These are phyloP conservation scores for Citrus reticulata DNA, from an alignment of 345 rosid genomes.

Conservation along the genomic window DNA sequence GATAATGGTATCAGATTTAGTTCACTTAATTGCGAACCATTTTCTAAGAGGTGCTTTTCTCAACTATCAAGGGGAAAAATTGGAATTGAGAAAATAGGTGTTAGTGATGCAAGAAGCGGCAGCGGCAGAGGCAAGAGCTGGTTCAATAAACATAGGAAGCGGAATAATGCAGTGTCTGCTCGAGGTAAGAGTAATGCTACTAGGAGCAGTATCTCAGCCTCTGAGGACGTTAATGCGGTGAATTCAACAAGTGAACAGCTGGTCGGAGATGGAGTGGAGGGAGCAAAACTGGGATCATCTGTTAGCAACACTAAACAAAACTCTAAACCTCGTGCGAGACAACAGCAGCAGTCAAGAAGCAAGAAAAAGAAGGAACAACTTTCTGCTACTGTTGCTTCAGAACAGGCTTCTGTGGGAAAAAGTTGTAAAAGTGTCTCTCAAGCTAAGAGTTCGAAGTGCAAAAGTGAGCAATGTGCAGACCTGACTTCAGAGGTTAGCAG, in stretches of 20 bases:
- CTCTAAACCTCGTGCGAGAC: constrained; percentile 27
- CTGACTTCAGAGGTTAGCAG: constrained; percentile 37
- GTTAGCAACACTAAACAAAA: constrained; percentile 17
- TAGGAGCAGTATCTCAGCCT: neutral
- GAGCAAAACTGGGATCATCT: constrained; percentile 17
- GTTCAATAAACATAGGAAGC: constrained; percentile 31
- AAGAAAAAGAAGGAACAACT: constrained; percentile 35
- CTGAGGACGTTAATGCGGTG: constrained; percentile 12
- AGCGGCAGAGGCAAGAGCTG: constrained; percentile 8
- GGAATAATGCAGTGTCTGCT: constrained; percentile 33
- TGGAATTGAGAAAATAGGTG: constrained; percentile 16
- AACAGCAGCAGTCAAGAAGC: constrained; percentile 38
- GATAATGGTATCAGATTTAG: constrained; percentile 17
- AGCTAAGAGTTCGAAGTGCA: neutral
- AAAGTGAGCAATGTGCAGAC: constrained; percentile 17
- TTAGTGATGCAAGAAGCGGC: constrained; percentile 9
- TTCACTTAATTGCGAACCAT: constrained; percentile 12
- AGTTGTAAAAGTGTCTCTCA: constrained; percentile 15
- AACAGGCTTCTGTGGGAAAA: constrained; percentile 17
- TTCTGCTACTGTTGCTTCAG: constrained; percentile 22
- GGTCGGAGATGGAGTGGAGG: constrained; percentile 23
- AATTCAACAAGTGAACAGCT: constrained; percentile 28
- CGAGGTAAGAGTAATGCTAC: neutral
- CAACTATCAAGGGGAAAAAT: constrained; percentile 21
- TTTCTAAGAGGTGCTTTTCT: constrained; percentile 37